phyloP scores from a whole-genome alignment of 768 basidiomycete genomes.

The Tubosaeta sp. region DNA sequence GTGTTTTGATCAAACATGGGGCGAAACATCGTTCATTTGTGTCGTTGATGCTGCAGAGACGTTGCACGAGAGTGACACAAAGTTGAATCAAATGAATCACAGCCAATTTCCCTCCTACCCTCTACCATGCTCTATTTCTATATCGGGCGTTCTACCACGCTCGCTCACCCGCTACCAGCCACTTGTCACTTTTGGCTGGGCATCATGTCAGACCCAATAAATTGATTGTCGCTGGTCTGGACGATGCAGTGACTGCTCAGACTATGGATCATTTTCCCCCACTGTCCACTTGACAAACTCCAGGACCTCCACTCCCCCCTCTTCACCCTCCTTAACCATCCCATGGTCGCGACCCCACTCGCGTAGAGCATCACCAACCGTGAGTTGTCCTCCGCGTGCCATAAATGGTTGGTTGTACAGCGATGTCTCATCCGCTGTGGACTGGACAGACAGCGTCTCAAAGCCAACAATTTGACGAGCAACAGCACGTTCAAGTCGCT shows the following conservation, averaged over 20 bases:
- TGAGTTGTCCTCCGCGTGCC: slow-evolving; percentile 58
- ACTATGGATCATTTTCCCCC: slow-evolving; percentile 35
- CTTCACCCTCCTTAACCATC: slow-evolving; percentile 32
- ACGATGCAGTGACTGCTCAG: not conserved
- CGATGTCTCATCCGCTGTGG: slow-evolving; percentile 42
- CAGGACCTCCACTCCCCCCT: slow-evolving; percentile 33
- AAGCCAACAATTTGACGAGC: slow-evolving; percentile 85
- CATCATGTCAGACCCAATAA: no score
- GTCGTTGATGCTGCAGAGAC: no score
- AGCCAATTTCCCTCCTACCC: no score
- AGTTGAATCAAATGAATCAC: no score
- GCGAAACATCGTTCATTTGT: no score
- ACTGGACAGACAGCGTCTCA: slow-evolving; percentile 53
- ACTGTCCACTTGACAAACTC: slow-evolving; percentile 67
- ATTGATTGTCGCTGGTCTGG: no score
- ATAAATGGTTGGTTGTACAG: slow-evolving; percentile 73
- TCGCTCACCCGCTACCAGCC: not conserved
- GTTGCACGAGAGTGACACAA: no score
- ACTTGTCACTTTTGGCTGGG: not conserved
- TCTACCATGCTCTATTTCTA: no score
- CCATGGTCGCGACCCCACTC: slow-evolving; percentile 54
- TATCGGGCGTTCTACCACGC: no score
- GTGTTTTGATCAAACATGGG: no score
- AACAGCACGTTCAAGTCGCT: slow-evolving; percentile 66
- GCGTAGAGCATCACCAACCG: slow-evolving; percentile 35